Base-by-base conservation (phyloP, 257 asterid genomes). In the Nicotiana sylvestris region DNA sequence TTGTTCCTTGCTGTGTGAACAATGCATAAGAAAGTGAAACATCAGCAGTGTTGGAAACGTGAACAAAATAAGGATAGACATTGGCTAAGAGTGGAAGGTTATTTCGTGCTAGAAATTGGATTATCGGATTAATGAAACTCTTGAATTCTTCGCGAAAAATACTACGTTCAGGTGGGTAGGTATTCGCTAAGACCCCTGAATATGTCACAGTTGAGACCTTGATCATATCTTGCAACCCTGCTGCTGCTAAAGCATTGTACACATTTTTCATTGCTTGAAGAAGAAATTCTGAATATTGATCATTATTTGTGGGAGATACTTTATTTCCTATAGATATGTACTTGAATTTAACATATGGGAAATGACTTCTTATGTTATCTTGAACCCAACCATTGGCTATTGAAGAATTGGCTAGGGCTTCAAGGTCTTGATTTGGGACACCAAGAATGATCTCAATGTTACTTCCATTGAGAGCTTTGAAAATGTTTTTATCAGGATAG, bases 281-380 rank as follows among this genome's bases (percentile, higher is more conserved):
- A 16, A 83, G 65, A 27, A 1, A 83, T 4, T 35, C 76, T 8
- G 83, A 67, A 11, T 53, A 46, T 8, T 18, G 6, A 11, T 30
- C 25, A 1, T 49, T 35, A 17, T 4, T 3, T 18, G 9, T 18
- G 2, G 88, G 78, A 39, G 46, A 16, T 9, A 90, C 83, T 61
- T 88, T 89, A 18, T 90, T 90, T 30, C 93, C 92, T 3, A 85
- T 87, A 1, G 86, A 84, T 25, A 90, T 84, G 84, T 85, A 88
- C 39, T 81, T 84, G 82, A 90, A 87, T 4, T 62, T 86, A 39
- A 87, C 87, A 53, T 81, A 56, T 3, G 80, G 49, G 0, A 17
- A 76, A 11, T 81, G 77, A 8, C 11, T 30, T 27, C 2, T 53
- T 0, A 90, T 57, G 58, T 88, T 84, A 30, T 35, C 30, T 46